Base-by-base conservation (phyloP, 2,329 filamentous ascomycete genomes). In the Neofusicoccum parvum region DNA sequence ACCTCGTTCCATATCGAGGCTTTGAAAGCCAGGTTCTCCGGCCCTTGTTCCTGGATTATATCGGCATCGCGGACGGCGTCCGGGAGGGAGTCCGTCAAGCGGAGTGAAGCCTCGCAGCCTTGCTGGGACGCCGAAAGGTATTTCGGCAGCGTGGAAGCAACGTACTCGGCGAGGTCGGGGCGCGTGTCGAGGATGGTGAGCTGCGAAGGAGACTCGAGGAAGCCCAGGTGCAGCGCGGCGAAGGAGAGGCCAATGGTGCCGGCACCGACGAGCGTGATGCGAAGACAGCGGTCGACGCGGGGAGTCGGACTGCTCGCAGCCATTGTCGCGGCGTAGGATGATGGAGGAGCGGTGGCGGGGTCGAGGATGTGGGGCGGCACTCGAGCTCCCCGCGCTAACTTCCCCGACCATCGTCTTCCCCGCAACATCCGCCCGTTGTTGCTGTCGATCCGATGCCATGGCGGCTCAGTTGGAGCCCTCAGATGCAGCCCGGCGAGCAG, bases 1-100 rank as follows among this genome's bases (percentile, higher is more conserved):
- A 88, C 79, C 27, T 83, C 70, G 0, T 78, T 72, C 86, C 86
- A 88, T 23, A 86, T 75, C 0, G 70, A 70, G 43, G 77, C 75
- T 68, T 88, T 88, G 72, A 86, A 85, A 0, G 75, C 65, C 0
- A 80, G 68, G 58, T 81, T 81, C 70, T 88, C 86, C 0, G 86
- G 85, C 0, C 84, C 85, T 73, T 87, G 85, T 74, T 88, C 86
- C 73, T 88, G 86, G 48, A 88, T 76, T 58, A 88, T 84, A 48
- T 80, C 75, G 1, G 84, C 84, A 64, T 73, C 66, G 23, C 71
- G 60, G 10, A 86, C 79, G 11, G 85, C 85, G 2, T 78, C 68
- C 36, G 73, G 65, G 3, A 85, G 71, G 3, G 74, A 69, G 6
- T 70, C 68, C 49, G 76, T 73, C 64, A 81, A 72, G 10, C 67